phyloP scores from a whole-genome alignment of 192 early-diverging fungal genomes.

The Entomortierella lignicola region DNA sequence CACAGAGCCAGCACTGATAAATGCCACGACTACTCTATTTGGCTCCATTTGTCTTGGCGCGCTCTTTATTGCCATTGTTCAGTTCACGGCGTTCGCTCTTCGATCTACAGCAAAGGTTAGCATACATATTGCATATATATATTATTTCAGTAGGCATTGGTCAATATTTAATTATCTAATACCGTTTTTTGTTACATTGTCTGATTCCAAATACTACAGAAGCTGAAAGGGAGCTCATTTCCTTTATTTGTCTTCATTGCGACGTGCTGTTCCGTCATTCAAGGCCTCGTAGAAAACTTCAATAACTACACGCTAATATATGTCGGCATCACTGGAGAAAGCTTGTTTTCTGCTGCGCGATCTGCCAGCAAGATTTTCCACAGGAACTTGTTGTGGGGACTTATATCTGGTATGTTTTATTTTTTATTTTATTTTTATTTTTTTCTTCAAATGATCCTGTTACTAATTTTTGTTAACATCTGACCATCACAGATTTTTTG shows the following conservation, averaged over 20 bases:
- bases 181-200: neutral
- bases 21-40: slow-evolving; percentile 69
- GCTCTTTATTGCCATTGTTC: slow-evolving; percentile 70
- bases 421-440: neutral
- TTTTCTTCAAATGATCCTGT: neutral
- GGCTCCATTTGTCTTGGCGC: slow-evolving; percentile 74
- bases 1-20: slow-evolving; percentile 56
- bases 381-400: slow-evolving; percentile 76
- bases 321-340: slow-evolving; percentile 75
- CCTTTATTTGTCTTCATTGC: slow-evolving; percentile 57
- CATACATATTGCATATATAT: neutral
- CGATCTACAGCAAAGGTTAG: slow-evolving; percentile 64
- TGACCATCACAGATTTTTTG: slow-evolving; percentile 55
- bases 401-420: slow-evolving; percentile 59
- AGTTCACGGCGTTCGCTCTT: slow-evolving; percentile 60
- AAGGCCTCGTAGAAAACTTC: slow-evolving; percentile 59
- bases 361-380: slow-evolving; percentile 78
- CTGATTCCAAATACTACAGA: slow-evolving; percentile 22
- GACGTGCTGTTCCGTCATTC: slow-evolving; percentile 46
- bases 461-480: neutral
- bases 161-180: neutral
- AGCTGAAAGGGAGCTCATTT: slow-evolving; percentile 39
- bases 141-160: neutral
- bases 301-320: slow-evolving; percentile 79
- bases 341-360: slow-evolving; percentile 66